Conservation (phyloP, 352 stramenopile genomes). For the Pythium plurisporium region DNA sequence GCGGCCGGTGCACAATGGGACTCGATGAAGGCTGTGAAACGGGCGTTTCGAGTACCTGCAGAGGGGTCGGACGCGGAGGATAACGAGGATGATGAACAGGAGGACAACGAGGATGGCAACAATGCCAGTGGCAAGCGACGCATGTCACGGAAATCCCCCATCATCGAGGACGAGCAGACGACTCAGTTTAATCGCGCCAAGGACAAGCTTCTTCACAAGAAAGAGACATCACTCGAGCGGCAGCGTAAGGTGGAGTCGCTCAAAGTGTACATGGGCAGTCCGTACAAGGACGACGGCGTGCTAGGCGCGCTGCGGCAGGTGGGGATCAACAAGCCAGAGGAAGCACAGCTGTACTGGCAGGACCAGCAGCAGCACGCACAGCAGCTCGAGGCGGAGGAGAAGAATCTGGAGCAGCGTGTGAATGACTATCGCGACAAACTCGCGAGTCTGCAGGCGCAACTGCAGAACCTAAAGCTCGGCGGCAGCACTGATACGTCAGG, state of each 20-base stretch:
- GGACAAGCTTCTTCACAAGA: constrained; percentile 75
- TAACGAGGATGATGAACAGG: background rate
- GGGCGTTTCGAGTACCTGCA: background rate
- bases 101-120: background rate
- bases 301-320: constrained; percentile 67
- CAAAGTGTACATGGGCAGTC: constrained; percentile 64
- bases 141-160: background rate
- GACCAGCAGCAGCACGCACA: constrained; percentile 67
- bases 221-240: constrained; percentile 49
- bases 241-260: constrained; percentile 57
- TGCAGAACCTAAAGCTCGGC: constrained; percentile 72
- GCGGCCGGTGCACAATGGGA: background rate
- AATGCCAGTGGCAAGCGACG: background rate
- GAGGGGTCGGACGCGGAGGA: background rate
- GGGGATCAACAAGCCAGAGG: constrained; percentile 73
- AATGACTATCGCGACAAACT: constrained; percentile 55
- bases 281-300: constrained; percentile 71
- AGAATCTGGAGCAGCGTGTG: constrained; percentile 54
- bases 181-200: constrained; percentile 55
- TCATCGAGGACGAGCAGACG: constrained; percentile 19
- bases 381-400: constrained; percentile 67
- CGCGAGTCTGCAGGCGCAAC: constrained; percentile 46
- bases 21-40: background rate
- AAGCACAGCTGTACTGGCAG: constrained; percentile 70
- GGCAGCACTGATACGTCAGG: constrained; percentile 7